Conservation (phyloP, 176 grass and related monocot species). For the Triticum aestivum region IWGSC_CS_RefSeq_v2.1 NC_057807.1:80193216-80193715, state of each 20-base stretch:
- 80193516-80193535: constrained; percentile 51
- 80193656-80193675: constrained; percentile 64
- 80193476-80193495: constrained; percentile 99
- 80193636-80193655: constrained; percentile 62
- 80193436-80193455: constrained; percentile 92
- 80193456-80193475: constrained; percentile 85
- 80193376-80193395: constrained; percentile 61
- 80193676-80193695: constrained; percentile 50
- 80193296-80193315: constrained; percentile 87
- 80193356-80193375: constrained; percentile 66
- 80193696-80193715: constrained; percentile 42
- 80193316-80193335: constrained; percentile 83
- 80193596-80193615: constrained; percentile 59
- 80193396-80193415: constrained; percentile 79
- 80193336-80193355: constrained; percentile 65
- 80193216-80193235: constrained; percentile 23
- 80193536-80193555: constrained; percentile 88
- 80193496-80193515: constrained; percentile 74
- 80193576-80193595: constrained; percentile 36
- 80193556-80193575: constrained; percentile 54
- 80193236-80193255: constrained; percentile 62
- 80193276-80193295: constrained; percentile 85
- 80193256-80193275: constrained; percentile 97
- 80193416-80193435: constrained; percentile 97
- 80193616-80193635: constrained; percentile 83